A percentile compares a stretch with the other conserved stretches of the same genome.
These are phyloP conservation scores for Diaporthe destruens DNA, from an alignment of 2,329 filamentous ascomycete genomes.

Conservation along the genomic window DNA sequence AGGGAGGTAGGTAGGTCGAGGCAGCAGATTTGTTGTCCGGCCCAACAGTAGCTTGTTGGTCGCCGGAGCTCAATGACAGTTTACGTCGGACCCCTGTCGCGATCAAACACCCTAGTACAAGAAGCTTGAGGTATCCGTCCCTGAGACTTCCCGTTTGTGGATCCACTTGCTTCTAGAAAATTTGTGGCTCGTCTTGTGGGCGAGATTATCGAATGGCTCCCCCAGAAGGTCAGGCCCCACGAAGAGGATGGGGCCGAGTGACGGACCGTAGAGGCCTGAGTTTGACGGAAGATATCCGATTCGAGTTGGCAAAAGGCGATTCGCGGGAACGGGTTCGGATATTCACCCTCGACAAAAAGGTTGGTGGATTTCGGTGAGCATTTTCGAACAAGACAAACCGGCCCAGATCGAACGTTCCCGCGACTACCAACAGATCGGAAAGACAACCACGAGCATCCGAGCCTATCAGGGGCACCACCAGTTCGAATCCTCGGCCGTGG, in stretches of 20 bases:
- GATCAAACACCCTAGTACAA: constrained; percentile 21
- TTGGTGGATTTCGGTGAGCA: constrained; percentile 12
- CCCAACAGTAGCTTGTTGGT: constrained; percentile 28
- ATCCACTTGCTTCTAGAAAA: constrained; percentile 30
- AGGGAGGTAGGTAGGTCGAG: not conserved
- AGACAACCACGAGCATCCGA: not conserved
- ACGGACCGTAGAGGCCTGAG: constrained; percentile 9
- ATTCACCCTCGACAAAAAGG: not conserved
- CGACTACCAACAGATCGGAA: constrained; percentile 21
- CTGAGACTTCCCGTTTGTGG: constrained; percentile 17
- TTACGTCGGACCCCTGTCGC: constrained; percentile 20
- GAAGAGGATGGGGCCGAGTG: not conserved
- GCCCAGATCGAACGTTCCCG: constrained; percentile 10
- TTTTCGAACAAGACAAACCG: constrained; percentile 26
- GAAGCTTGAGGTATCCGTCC: constrained; percentile 26
- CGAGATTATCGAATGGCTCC: constrained; percentile 25
- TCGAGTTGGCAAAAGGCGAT: not conserved
- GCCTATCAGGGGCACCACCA: constrained; percentile 3
- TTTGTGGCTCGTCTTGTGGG: constrained; percentile 24
- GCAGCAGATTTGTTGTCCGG: constrained; percentile 19
- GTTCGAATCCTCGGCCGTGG: constrained; percentile 2
- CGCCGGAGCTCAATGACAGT: constrained; percentile 2
- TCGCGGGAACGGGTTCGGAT: not conserved
- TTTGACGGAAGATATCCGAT: constrained; percentile 23
- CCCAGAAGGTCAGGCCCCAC: constrained; percentile 6